Base-by-base conservation (phyloP, 176 grass and related monocot genomes). In the Avena sativa region DNA sequence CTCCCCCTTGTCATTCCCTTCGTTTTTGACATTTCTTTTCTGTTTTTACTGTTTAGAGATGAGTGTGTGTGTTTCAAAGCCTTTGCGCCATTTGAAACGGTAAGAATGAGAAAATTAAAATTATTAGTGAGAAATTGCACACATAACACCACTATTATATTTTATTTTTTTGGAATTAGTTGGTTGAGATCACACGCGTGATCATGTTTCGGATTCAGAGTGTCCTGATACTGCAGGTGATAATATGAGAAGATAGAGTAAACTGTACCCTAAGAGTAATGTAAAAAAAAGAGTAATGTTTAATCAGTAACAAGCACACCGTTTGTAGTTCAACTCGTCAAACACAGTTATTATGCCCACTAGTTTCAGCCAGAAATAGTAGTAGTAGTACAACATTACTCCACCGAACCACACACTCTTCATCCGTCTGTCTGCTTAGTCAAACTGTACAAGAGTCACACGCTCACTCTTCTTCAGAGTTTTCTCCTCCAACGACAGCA, bases 371-470 rank as follows among this genome's bases (percentile, higher is more conserved):
- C 14, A 82, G 15, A 11, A 28, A 91, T 51, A 63, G 20, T 28
- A 5, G 26, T 25, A 25, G 32, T 34, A 34, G 32, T 34, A 34
- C 32, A 34, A 62, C 81, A 80, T 21, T 60, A 30, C 32, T 34
- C 32, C 16, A 91, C 9, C 50, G 76, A 52, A 85, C 14, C 60
- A 7, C 70, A 71, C 17, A 43, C 53, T 81, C 15, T 72, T 76
- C 50, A 81, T 14, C 59, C 53, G 12, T 81, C 63, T 81, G 81
- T 81, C 63, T 81, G 81, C 28, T 85, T 55, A 78, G 86, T 85
- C 30, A 81, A 89, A 87, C 66, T 91, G 44, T 88, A 91, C 90
- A 88, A 43, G 38, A 77, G 50, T 77, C 74, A 77, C 74, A 55
- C 73, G 9, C 13, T 23, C 68, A 20, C 70, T 26, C 71, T 17